Percentiles rank a stretch among this genome's conserved stretches.
These are phyloP conservation scores for Cladophialophora exuberans DNA, from an alignment of 2,329 filamentous ascomycete genomes.

Conservation along the genomic window DNA sequence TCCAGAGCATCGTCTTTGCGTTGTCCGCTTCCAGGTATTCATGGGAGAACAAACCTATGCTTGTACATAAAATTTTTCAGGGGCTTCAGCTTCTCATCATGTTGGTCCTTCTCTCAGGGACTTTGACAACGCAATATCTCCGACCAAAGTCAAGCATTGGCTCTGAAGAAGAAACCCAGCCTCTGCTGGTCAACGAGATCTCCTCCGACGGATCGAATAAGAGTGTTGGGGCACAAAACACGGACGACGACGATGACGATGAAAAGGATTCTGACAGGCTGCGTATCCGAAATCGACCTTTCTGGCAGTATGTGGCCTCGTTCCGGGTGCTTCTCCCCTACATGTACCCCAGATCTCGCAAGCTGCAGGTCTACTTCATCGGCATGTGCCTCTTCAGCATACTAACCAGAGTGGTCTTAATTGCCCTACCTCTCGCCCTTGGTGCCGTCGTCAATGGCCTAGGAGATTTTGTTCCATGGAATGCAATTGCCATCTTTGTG, in stretches of 20 bases:
- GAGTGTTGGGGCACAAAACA: constrained; percentile 57
- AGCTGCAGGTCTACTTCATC: constrained; percentile 68
- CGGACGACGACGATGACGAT: constrained; percentile 56
- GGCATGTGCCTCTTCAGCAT: constrained; percentile 71
- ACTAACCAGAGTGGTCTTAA: constrained; percentile 71
- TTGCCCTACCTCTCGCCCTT: constrained; percentile 79
- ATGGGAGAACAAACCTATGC: not conserved
- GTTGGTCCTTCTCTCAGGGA: constrained; percentile 1
- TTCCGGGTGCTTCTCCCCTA: constrained; percentile 78
- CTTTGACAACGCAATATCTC: not conserved
- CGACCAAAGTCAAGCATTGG: not conserved
- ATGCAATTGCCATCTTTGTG: constrained; percentile 57
- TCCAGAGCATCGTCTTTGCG: constrained; percentile 48
- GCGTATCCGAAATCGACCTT: constrained; percentile 23
- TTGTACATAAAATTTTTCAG: not conserved
- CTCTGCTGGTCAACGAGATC: constrained; percentile 44
- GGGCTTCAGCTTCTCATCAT: constrained; percentile 30
- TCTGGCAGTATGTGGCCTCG: constrained; percentile 72
- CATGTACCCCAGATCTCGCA: constrained; percentile 71
- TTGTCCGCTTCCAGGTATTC: not conserved
- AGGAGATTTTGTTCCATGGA: constrained; percentile 57
- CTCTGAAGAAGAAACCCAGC: constrained; percentile 34
- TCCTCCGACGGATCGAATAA: constrained; percentile 53
- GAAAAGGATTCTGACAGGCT: constrained; percentile 54
- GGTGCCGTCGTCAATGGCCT: constrained; percentile 77